Evolutionary conservation across 108 stramenopile species (phyloP).

Genomic region (Cyclostephanos invisitatus): DNA sequence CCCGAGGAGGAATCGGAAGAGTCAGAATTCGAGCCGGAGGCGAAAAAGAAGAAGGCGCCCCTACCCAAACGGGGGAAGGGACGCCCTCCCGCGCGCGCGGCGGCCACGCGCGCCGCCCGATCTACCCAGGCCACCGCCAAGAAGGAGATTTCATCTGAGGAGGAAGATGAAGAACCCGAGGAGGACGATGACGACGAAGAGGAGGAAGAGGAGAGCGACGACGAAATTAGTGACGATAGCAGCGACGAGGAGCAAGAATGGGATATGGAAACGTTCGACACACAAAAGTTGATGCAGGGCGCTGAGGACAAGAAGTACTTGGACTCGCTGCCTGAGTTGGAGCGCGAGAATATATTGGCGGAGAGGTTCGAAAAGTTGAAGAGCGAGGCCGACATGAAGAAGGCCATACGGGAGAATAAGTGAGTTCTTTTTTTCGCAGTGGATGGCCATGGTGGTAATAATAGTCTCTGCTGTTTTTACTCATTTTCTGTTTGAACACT

Average conservation of each 20-base stretch:
- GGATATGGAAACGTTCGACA: conserved; percentile 82
- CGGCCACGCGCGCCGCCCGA: conserved; percentile 34
- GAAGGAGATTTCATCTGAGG: conserved; percentile 46
- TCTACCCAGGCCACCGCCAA: conserved; percentile 28
- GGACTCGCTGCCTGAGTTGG: conserved; percentile 80
- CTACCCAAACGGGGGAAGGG: conserved; percentile 41
- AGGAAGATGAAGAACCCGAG: conserved; percentile 36
- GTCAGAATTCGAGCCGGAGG: conserved; percentile 33
- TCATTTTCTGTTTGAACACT: neutral
- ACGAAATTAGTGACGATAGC: conserved; percentile 45
- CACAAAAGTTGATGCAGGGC: conserved; percentile 67
- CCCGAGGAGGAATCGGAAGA: conserved; percentile 37
- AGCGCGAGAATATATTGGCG: conserved; percentile 86
- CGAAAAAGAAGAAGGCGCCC: conserved; percentile 41
- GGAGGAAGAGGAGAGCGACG: conserved; percentile 51
- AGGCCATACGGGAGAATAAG: conserved; percentile 77
- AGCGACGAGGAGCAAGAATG: conserved; percentile 79
- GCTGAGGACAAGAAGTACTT: conserved; percentile 83
- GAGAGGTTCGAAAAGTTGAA: conserved; percentile 90
- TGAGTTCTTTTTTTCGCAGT: conserved; percentile 27
- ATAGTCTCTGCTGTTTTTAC: conserved; percentile 6
- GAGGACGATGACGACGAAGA: conserved; percentile 40
- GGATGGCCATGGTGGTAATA: neutral
- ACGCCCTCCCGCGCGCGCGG: conserved; percentile 30
- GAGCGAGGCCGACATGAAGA: conserved; percentile 82